Evolutionary conservation across 1,284 basidiomycete genomes (phyloP).

Genomic region (Pyrrhoderma noxium): DNA sequence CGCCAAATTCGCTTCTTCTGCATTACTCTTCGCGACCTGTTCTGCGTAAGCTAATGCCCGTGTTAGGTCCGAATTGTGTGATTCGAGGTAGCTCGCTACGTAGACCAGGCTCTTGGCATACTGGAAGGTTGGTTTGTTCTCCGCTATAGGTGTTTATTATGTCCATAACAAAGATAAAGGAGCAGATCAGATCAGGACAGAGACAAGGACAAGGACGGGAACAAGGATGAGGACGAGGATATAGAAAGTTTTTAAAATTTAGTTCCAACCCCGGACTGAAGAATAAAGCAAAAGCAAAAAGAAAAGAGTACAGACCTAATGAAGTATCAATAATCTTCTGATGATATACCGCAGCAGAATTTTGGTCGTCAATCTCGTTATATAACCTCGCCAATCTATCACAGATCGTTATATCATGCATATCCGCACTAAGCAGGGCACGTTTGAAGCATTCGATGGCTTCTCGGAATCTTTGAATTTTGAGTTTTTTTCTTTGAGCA

Average conservation of each 20-base stretch:
- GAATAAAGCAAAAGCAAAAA: slow-evolving; percentile 17
- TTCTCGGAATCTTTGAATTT: slow-evolving; percentile 56
- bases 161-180: slow-evolving; percentile 1
- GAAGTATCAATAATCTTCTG: slow-evolving; percentile 71
- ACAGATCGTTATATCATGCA: slow-evolving; percentile 68
- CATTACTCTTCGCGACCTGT: slow-evolving; percentile 65
- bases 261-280: no score
- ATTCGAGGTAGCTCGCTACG: slow-evolving; percentile 67
- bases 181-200: no score
- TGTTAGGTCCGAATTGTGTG: slow-evolving; percentile 50
- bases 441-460: slow-evolving; percentile 86
- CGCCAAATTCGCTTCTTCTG: slow-evolving; percentile 63
- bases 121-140: slow-evolving; percentile 31
- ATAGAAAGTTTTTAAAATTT: no score
- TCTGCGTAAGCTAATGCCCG: slow-evolving; percentile 65
- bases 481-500: not conserved
- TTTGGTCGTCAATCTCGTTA: slow-evolving; percentile 54
- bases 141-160: slow-evolving; percentile 4
- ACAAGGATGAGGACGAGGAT: no score
- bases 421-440: slow-evolving; percentile 79
- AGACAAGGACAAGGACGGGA: no score
- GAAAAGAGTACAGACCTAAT: slow-evolving; percentile 37
- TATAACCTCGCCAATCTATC: slow-evolving; percentile 76
- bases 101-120: slow-evolving; percentile 75
- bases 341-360: slow-evolving; percentile 67